phyloP scores from a whole-genome alignment of 352 stramenopile species.

The Pythium sukuiense region DNA sequence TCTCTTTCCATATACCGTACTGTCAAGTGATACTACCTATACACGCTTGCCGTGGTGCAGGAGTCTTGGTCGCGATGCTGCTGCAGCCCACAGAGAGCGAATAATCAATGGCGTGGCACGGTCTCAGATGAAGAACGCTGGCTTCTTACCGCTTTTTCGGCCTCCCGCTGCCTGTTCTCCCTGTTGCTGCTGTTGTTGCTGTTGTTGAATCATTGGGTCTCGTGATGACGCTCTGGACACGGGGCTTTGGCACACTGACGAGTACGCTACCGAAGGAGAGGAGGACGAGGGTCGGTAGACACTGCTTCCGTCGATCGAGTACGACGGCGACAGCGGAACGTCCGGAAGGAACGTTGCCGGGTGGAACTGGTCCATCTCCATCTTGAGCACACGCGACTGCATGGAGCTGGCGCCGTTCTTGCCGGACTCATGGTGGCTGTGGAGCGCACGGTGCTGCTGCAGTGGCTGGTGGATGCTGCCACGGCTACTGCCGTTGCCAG shows the following conservation, averaged over 20 bases:
- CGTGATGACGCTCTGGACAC: slow-evolving; percentile 29
- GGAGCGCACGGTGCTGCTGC: slow-evolving; percentile 4
- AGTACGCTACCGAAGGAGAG: slow-evolving; percentile 61
- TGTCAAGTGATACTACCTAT: not conserved
- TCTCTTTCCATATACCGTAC: too few species aligned
- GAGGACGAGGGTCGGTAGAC: slow-evolving; percentile 40
- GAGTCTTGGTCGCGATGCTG: not conserved
- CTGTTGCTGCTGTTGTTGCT: not conserved
- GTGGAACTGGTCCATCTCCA: slow-evolving; percentile 25
- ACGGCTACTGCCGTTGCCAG: slow-evolving; percentile 5
- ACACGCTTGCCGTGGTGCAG: not conserved
- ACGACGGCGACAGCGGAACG: slow-evolving; percentile 46
- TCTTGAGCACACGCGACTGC: slow-evolving; percentile 10
- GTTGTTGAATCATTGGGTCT: slow-evolving; percentile 1
- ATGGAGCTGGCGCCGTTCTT: not conserved
- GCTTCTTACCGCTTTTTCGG: slow-evolving; percentile 33
- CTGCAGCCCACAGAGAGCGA: not conserved
- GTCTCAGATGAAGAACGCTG: slow-evolving; percentile 59
- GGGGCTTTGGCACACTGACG: slow-evolving; percentile 62
- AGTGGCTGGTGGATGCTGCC: slow-evolving; percentile 20
- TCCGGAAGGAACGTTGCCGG: slow-evolving; percentile 41
- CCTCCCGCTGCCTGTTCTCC: not conserved
- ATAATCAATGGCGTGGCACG: not conserved
- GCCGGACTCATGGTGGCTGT: slow-evolving; percentile 5
- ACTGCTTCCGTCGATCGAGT: slow-evolving; percentile 39